Evolutionary conservation across 129 eudicot species (phyloP), one percentile per base, ranked within the genome.

Genomic region (Chrysanthemum lavandulifolium): DNA sequence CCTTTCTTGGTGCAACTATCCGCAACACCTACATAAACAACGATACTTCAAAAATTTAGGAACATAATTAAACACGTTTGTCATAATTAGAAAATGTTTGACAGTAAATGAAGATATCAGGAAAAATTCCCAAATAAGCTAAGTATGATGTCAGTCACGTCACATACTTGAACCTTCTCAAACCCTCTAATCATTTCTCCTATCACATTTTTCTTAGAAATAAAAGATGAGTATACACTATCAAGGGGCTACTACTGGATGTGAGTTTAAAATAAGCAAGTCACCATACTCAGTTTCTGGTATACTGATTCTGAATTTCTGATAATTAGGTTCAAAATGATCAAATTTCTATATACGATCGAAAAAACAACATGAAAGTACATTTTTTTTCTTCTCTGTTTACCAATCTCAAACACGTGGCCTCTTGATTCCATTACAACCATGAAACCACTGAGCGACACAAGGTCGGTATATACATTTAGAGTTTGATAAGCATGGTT

Each of bases 1-100:
- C 89, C 92, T 25, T 78, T 49, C 67, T 80, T 72, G 15, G 62
- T 71, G 79, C 98, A 93, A 52, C 73, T 66, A 66, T 93, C 98
- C 5, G 90, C 81, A 69, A 93, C 77, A 33, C 98, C 98, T 93
- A 63, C 47, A 40, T 58, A 60, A 65, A 77, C 40, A 25, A 21
- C 56, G 45, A 4, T 23, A 61, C 49, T 58, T 56, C 60, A 58
- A 53, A 43, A 67, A 13, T 12, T 74, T 54, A 52, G 59, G 74
- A 76, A 36, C 43, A 48, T 23, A 33, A n/a, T n/a, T n/a, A n/a
- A 58, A 61, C 53, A 49, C 18, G 10, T 10, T 63, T 19, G 18
- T 14, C 8, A 29, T 23, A 27, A 73, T 57, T 49, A 40, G 50
- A 53, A 67, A 67, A 43, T 61, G 11, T 10, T 61, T 10, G 12